phyloP scores from a whole-genome alignment of 345 rosid species.

The Garcia nutans region DNA sequence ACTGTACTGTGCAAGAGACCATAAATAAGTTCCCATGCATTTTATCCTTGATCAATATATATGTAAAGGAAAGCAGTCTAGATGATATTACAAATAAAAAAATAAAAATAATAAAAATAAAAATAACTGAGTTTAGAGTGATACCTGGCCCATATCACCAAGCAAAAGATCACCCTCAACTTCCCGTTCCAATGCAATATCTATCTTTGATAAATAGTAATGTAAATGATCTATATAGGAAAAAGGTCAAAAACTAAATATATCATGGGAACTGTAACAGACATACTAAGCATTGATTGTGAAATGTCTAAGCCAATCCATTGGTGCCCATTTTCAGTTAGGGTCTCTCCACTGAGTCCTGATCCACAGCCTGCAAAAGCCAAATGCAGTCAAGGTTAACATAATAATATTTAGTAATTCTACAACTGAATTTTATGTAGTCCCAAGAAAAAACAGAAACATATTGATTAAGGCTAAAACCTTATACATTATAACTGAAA shows the following conservation, averaged over 20 bases:
- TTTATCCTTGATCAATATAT: not conserved
- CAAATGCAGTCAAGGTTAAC: not conserved
- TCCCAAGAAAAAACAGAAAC: not conserved
- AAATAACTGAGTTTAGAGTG: not conserved
- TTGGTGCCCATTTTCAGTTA: constrained; percentile 73
- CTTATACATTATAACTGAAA: not conserved
- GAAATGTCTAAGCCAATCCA: constrained; percentile 97
- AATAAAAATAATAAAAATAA: not conserved
- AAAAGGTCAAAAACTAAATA: not conserved
- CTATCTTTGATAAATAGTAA: constrained; percentile 30
- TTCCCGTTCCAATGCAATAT: constrained; percentile 80
- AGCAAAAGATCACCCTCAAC: constrained; percentile 91
- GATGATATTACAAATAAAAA: not conserved
- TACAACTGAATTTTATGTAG: not conserved
- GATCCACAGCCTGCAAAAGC: constrained; percentile 77
- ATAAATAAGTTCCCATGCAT: not conserved
- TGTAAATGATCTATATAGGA: not conserved
- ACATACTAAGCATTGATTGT: constrained; percentile 79
- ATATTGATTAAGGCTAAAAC: not conserved
- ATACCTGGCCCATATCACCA: constrained; percentile 96
- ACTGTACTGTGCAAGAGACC: not conserved
- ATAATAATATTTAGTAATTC: not conserved
- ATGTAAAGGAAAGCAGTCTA: not conserved
- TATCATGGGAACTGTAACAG: not conserved
- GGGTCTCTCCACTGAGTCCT: constrained; percentile 87